Base-by-base conservation (phyloP, 2,329 filamentous ascomycete species). In the Ramularia endophylla region DNA sequence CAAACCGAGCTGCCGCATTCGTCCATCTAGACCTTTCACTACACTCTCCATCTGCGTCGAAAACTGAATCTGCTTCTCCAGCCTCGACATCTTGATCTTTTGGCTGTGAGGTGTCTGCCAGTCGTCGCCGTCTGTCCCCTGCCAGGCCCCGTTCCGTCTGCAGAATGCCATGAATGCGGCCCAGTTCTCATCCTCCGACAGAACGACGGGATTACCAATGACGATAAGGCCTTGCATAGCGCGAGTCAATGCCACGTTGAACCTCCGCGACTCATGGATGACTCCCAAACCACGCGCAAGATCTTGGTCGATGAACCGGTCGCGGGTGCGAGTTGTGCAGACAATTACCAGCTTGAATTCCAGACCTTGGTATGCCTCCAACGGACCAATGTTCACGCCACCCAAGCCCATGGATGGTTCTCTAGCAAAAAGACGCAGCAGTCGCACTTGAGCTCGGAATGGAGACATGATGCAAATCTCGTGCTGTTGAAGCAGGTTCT, bases 381-480 rank as follows among this genome's bases (percentile, higher is more conserved):
- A 38, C 4, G 55, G 53, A 16, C 55, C 53, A 8, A 55, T 55
- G 42, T 48, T 55, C 11, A 57, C 27, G 20, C 28, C 41, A 4
- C 25, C 28, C 41, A 50, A 36, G 5, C 19, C 18, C 33, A 25
- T 32, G 6, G 19, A 15, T 19, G 34, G 28, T 1, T 22, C 17
- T 27, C 53, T 28, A 11, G 55, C 52, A 20, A 45, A 39, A 5
- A 27, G 41, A n/a, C 52, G 52, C 1, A 57, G 41, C 11, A 50
- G 8, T 27, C 43, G 47, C 15, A 57, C 55, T 32, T 57, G 55
- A 2, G 55, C 55, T 19, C 47, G 36, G 46, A 57, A 57, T 19
- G 55, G 55, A 19, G 48, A 52, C 47, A 56, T 57, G 41, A 57
- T 52, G 44, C 55, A 57, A 19, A 57, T 51, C 3, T 57, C 50